Evolutionary conservation across 1,139 yeast species (phyloP), one percentile per base, ranked within the genome.

Genomic region (Martiniozyma asiatica): DNA sequence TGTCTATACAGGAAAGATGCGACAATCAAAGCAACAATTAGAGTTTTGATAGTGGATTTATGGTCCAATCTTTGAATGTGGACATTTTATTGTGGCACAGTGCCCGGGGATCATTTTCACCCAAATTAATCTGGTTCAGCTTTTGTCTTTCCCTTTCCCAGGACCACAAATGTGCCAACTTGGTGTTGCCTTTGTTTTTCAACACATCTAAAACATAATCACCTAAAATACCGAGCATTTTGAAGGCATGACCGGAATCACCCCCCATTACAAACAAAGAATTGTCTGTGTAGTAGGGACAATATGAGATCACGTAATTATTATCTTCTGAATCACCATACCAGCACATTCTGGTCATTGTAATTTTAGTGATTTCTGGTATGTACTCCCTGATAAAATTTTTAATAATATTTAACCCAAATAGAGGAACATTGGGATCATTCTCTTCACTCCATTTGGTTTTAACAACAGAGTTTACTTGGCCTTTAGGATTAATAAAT

Each of bases 201-300:
- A 46, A 29, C 20, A 48, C 39, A 25, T 36, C 42, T 21, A 32
- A 40, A 12, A 44, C 41, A 14, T 40, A 37, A 14, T 35, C 36
- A 10, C 48, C 48, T 7, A 44, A 26, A 14, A 36, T 35, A 5
- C 47, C 47, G 7, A 42, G 25, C 45, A 42, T 41, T 42, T 37
- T 55, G 33, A 55, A 55, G 1, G 51, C 51, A 40, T 55, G 60
- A 8, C 59, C 54, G 2, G 58, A 52, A 22, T 52, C 60, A 20
- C 60, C 60, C 25, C 55, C 49, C 16, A 45, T 52, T 4, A 53
- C 50, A 32, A 43, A 41, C 8, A 55, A 46, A 22, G 53, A 43
- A 10, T 36, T 30, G n/a, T 49, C 32, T 35, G 38, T 33, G 29
- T 45, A 39, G 35, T 46, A 18, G 42, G 59, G 44, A 42, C 47